Evolutionary conservation across 768 basidiomycete species (phyloP), one percentile per base, ranked within the genome.

Genomic region (Lentinula detonsa): DNA sequence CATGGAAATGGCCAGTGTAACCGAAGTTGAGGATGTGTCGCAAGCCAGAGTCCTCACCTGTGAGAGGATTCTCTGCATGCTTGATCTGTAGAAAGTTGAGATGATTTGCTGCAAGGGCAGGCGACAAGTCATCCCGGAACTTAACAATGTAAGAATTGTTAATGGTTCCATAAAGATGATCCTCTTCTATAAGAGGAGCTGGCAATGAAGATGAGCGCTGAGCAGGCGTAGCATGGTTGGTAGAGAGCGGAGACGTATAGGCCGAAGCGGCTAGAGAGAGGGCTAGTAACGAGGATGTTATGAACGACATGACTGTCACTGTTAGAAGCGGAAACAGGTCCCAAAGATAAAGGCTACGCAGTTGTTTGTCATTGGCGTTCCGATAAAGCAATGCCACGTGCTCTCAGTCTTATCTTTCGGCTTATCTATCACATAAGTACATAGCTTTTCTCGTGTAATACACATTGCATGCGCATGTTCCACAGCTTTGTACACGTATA

Each of bases 111-210:
- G 88, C 78, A 43, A 87, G 75, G 16, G 78, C 72, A 8, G 79
- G 67, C 4, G 85, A 37, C 11, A 88, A 64, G 60, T 84, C 86
- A 62, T 86, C 80, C 81, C 92, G 93, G 64, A 98, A 80, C 71
- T 94, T 82, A 72, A 98, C 85, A 64, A 98, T 93, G 77, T 98
- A 98, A n/a, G 92, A 91, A 79, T 95, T 89, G 77, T 90, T 87
- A 71, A 95, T 76, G 60, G 83, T 78, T 56, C 87, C 85, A 73
- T 90, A 85, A 57, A 85, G 82, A 68, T 89, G 86, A 63, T 84
- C 75, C 42, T 75, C 75, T 40, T 77, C 80, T 59, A 81, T 64
- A 55, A 91, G 74, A 34, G 90, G 89, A 8, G 90, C 90, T 52
- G 85, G 71, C 15, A 76, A 65, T 43, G 88, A 69, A 48, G 81